Evolutionary conservation across 2,329 filamentous ascomycete species (phyloP).

Genomic region (Chrysoporthe puriensis): DNA sequence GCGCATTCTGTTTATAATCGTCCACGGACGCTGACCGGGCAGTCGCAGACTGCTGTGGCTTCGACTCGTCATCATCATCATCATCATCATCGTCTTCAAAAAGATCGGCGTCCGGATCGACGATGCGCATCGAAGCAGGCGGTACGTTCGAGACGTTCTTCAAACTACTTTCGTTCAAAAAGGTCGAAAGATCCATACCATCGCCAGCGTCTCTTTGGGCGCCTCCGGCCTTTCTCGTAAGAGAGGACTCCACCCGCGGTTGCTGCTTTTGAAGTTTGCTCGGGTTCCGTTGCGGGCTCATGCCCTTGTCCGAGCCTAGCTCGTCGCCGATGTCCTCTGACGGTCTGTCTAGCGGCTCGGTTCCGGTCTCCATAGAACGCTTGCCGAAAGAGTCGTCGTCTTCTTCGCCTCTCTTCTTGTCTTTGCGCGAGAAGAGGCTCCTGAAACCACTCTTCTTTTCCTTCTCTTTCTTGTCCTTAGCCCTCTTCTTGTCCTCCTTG

Average conservation of each 20-base stretch:
- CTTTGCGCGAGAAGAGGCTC: constrained; percentile 65
- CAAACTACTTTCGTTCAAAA: constrained; percentile 47
- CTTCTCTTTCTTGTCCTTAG: constrained; percentile 76
- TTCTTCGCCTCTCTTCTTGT: constrained; percentile 62
- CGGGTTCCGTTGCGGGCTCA: constrained; percentile 33
- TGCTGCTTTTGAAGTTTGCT: constrained; percentile 75
- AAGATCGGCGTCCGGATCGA: constrained; percentile 57
- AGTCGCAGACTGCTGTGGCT: constrained; percentile 38
- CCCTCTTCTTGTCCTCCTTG: constrained; percentile 77
- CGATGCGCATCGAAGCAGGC: constrained; percentile 60
- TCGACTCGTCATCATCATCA: constrained; percentile 35
- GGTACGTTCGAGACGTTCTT: constrained; percentile 61
- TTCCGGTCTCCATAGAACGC: constrained; percentile 60
- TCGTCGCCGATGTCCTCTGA: constrained; percentile 38
- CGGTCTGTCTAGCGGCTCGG: constrained; percentile 50
- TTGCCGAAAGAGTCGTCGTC: constrained; percentile 66
- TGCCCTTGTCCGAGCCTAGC: constrained; percentile 14
- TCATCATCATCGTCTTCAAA: constrained; percentile 41
- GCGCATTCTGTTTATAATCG: constrained; percentile 46
- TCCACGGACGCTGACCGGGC: constrained; percentile 44
- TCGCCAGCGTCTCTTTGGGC: constrained; percentile 35
- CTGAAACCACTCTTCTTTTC: constrained; percentile 63
- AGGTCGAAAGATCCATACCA: constrained; percentile 47
- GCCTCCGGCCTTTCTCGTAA: constrained; percentile 45
- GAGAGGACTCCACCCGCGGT: constrained; percentile 53